Evolutionary conservation across 495 filamentous ascomycete genomes (phyloP).

Genomic region (Hypoxylon rickii): DNA sequence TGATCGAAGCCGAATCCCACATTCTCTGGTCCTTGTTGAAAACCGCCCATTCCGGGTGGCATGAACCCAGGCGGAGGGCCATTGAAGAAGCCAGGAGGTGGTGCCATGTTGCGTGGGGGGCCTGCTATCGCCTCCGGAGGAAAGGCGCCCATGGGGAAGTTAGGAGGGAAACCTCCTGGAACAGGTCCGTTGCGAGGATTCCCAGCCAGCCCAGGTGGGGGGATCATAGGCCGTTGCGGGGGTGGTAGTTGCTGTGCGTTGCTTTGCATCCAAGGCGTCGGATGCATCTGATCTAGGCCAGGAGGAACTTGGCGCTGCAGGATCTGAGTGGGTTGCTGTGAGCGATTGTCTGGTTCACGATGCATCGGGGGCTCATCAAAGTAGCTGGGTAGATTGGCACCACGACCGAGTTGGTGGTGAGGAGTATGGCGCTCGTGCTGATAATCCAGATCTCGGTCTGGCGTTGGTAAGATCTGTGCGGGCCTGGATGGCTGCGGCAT

Average conservation of each 20-base stretch:
- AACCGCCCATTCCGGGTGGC: constrained; percentile 52
- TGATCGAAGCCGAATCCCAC: constrained; percentile 49
- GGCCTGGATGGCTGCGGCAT: constrained; percentile 45
- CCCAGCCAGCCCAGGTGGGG: constrained; percentile 54
- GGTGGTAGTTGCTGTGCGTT: constrained; percentile 46
- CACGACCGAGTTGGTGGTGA: constrained; percentile 37
- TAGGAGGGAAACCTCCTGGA: constrained; percentile 53
- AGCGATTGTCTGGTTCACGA: constrained; percentile 45
- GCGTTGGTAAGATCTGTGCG: constrained; percentile 39
- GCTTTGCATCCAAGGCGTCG: constrained; percentile 44
- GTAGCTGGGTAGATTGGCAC: constrained; percentile 43
- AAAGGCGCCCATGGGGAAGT: constrained; percentile 53
- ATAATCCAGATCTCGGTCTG: constrained; percentile 50
- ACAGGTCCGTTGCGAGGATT: constrained; percentile 49
- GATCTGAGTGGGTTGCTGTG: constrained; percentile 57
- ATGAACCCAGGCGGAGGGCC: constrained; percentile 50
- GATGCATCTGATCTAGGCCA: constrained; percentile 55
- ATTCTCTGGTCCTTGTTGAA: constrained; percentile 53
- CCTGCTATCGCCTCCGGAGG: constrained; percentile 51
- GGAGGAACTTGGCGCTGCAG: constrained; percentile 58
- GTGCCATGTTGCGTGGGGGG: constrained; percentile 47
- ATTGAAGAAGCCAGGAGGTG: constrained; percentile 56
- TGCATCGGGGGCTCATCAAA: constrained; percentile 50
- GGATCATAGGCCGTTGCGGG: constrained; percentile 53
- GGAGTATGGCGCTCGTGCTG: constrained; percentile 41